Conservation (phyloP, 2,329 filamentous ascomycete species). For the Zymoseptoria tritici region DNA sequence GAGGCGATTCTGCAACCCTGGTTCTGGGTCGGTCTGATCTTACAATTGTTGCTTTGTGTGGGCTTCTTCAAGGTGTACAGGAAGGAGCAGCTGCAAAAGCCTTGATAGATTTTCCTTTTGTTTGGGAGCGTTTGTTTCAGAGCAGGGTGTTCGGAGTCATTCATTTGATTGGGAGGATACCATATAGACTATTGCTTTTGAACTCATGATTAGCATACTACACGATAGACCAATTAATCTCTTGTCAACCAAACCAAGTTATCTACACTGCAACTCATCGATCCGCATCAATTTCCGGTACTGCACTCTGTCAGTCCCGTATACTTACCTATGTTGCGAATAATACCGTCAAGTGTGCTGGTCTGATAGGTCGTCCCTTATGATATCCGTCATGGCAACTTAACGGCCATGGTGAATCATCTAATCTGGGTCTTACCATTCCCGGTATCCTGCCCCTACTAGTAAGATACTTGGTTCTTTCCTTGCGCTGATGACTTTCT, state of each 20-base stretch:
- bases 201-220: neutral
- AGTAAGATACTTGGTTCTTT: too few relatives aligned
- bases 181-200: neutral
- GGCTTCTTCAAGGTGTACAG: conserved; percentile 20
- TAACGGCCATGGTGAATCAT: neutral
- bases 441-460: too few relatives aligned
- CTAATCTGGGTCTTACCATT: neutral
- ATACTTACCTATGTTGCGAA: too few relatives aligned
- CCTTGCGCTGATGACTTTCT: too few relatives aligned
- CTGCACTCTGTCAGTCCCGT: too few relatives aligned
- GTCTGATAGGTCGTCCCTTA: neutral
- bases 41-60: conserved; percentile 16
- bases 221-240: neutral
- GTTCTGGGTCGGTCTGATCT: conserved; percentile 19
- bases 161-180: neutral
- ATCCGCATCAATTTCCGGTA: too few relatives aligned
- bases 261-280: too few relatives aligned
- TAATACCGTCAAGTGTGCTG: too few relatives aligned
- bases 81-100: conserved; percentile 21
- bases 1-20: conserved; percentile 21
- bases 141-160: neutral
- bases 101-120: conserved; percentile 3
- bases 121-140: neutral
- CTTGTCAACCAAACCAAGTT: too few relatives aligned
- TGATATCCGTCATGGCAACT: neutral